Percentiles rank a stretch among this genome's conserved stretches.
Evolutionary conservation across 202 grass and related monocot species (phyloP).

Genomic region (Panicum hallii): DNA sequence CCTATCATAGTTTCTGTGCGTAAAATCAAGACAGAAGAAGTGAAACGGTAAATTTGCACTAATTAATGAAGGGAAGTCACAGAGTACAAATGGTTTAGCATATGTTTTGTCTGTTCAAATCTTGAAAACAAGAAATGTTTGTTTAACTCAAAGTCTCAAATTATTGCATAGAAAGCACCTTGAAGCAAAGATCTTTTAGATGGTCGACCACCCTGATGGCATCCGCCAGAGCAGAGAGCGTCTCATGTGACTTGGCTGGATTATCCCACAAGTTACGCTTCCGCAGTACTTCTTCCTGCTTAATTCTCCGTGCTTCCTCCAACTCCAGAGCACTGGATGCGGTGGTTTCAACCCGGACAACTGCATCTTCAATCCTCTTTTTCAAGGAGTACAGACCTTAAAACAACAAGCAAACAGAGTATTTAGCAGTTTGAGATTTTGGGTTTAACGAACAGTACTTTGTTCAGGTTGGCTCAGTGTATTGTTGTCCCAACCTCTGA

Average conservation of each 20-base stretch:
- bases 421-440: neutral
- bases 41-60: neutral
- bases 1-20: neutral
- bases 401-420: conserved; percentile 17
- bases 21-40: neutral
- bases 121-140: conserved; percentile 16
- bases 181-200: conserved; percentile 89
- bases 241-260: conserved; percentile 65
- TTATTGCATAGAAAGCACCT: conserved; percentile 64
- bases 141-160: conserved; percentile 59
- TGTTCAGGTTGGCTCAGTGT: neutral
- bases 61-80: neutral
- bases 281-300: conserved; percentile 72
- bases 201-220: conserved; percentile 68
- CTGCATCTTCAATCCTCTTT: conserved; percentile 85
- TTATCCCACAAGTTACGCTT: conserved; percentile 76
- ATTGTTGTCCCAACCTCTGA: neutral
- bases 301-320: conserved; percentile 76
- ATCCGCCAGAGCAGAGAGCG: conserved; percentile 76
- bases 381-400: conserved; percentile 79
- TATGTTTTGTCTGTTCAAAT: conserved; percentile 12
- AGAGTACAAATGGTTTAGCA: neutral
- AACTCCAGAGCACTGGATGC: conserved; percentile 66
- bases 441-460: neutral
- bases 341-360: conserved; percentile 63